Evolutionary conservation across 192 early-diverging fungal genomes (phyloP).

Genomic region (Podila minutissima): DNA sequence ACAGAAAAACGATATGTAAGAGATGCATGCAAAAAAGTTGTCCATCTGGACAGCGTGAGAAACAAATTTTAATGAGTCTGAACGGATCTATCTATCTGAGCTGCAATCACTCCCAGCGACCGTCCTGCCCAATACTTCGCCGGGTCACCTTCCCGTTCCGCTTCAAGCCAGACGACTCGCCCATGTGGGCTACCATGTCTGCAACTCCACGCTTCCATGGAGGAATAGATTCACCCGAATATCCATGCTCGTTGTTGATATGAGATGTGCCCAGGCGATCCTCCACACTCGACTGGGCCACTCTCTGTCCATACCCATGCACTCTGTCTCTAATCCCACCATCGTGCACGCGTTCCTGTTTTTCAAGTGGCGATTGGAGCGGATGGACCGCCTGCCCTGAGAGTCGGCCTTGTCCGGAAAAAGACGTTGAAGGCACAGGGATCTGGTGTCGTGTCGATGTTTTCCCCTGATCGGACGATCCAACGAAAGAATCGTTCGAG

Average conservation of each 20-base stretch:
- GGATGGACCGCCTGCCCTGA: constrained; percentile 17
- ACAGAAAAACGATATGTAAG: no score
- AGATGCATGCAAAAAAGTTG: no score
- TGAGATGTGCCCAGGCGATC: background rate
- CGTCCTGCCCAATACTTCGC: constrained; percentile 15
- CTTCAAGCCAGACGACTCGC: constrained; percentile 17
- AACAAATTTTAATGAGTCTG: no score
- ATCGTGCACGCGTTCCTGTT: background rate
- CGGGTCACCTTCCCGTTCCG: constrained; percentile 29
- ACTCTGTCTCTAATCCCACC: background rate
- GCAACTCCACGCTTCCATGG: background rate
- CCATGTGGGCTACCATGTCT: background rate
- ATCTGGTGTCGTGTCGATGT: constrained; percentile 7
- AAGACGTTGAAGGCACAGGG: constrained; percentile 10
- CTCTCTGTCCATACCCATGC: background rate
- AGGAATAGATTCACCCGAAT: background rate
- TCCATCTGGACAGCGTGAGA: no score
- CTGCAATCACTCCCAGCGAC: background rate
- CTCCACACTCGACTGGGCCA: background rate
- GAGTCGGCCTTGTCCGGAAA: background rate
- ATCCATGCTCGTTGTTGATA: background rate
- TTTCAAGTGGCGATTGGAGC: background rate
- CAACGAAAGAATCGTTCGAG: background rate
- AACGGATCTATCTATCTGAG: no score
- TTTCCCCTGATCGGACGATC: background rate